phyloP scores from a whole-genome alignment of 305 asterid genomes.

The Solanum hybrid region DNA sequence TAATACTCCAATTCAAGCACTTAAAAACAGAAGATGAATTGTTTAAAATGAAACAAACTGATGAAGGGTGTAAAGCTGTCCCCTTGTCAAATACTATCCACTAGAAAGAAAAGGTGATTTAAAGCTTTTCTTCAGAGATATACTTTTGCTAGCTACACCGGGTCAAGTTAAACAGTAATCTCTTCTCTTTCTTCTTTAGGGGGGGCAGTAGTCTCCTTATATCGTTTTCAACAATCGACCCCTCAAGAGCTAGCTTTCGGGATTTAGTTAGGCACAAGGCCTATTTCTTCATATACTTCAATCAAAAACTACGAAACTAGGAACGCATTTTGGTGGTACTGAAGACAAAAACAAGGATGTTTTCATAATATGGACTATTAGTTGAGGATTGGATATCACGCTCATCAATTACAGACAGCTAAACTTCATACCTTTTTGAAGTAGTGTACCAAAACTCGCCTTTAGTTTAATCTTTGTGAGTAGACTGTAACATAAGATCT shows the following conservation, averaged over 20 bases:
- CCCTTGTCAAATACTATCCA: neutral
- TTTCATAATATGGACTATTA: neutral
- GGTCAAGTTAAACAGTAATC: neutral
- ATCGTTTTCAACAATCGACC: neutral
- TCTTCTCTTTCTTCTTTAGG: neutral
- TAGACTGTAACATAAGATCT: neutral
- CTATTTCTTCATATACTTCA: neutral
- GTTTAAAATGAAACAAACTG: neutral
- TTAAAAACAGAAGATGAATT: neutral
- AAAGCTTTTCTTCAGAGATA: neutral
- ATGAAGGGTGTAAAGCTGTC: neutral
- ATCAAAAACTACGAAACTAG: neutral
- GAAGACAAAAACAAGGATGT: neutral
- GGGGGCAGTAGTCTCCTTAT: neutral
- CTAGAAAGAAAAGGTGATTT: neutral
- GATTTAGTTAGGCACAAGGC: neutral
- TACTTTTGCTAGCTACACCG: neutral
- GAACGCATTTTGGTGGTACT: neutral
- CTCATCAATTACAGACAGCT: neutral
- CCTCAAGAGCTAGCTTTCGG: neutral
- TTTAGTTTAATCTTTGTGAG: neutral
- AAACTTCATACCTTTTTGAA: neutral
- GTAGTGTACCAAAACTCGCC: neutral
- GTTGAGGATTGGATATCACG: neutral
- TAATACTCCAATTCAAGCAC: neutral